Percentiles rank a stretch among this genome's conserved stretches.
Conservation (phyloP, 768 basidiomycete species). For the Auriculariales sp. region DNA sequence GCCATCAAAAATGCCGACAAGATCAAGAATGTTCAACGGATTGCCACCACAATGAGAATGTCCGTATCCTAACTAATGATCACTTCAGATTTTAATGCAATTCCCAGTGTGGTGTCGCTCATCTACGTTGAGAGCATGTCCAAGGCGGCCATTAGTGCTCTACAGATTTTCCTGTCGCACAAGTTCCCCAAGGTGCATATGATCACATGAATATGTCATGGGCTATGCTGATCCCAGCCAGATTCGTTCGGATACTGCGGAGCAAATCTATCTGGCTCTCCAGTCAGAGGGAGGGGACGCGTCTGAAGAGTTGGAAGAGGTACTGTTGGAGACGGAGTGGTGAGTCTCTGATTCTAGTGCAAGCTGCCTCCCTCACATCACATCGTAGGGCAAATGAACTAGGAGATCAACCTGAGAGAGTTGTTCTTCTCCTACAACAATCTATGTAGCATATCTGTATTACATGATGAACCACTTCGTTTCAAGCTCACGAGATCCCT, state of each 20-base stretch:
- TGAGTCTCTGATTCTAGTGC: constrained; percentile 21
- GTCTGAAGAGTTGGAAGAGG: constrained; percentile 49
- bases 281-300: constrained; percentile 58
- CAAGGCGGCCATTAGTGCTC: constrained; percentile 21
- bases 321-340: constrained; percentile 76
- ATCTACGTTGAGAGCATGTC: constrained; percentile 36
- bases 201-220: neutral
- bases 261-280: constrained; percentile 64
- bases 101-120: constrained; percentile 47
- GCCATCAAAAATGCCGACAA: constrained; percentile 46
- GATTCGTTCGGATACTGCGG: constrained; percentile 71
- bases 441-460: no score
- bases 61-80: constrained; percentile 24
- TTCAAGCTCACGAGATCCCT: no score
- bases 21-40: constrained; percentile 72
- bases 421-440: no score
- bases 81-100: neutral
- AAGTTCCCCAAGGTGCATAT: constrained; percentile 62
- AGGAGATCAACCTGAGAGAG: neutral
- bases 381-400: neutral
- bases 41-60: constrained; percentile 77
- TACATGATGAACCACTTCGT: no score
- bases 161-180: constrained; percentile 59
- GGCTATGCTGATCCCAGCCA: constrained; percentile 20
- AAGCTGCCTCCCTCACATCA: accelerated